Evolutionary conservation across 1,284 basidiomycete genomes (phyloP), one percentile per base, ranked within the genome.

Genomic region (Rhizoctonia solani): DNA sequence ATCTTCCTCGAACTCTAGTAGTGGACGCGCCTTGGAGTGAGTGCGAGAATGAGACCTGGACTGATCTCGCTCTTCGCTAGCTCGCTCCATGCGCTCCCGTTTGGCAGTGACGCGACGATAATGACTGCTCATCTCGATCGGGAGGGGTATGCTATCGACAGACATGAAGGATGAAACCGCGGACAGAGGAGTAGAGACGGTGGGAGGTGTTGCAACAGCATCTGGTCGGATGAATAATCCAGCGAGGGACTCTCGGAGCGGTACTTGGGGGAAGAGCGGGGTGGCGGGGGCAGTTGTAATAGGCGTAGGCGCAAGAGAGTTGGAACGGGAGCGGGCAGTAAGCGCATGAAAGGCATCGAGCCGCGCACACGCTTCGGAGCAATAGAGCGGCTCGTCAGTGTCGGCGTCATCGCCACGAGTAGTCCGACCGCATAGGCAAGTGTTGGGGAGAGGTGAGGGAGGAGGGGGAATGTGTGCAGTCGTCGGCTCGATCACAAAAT

Each of bases 401-500:
- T n/a, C n/a, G n/a, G n/a, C 16, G 30, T 61, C 58, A 25, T 47
- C 58, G 29, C 41, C 58, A 19, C 58, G 58, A n/a, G 58, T 61
- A 1, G 58, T 61, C 8, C 44, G 58, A 4, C 58, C 58, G 23
- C 58, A 61, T 11, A 61, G 58, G 41, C 58, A 61, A 27, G 58
- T 61, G 23, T 61, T 50, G 30, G 58, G 58, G 4, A 30, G 19
- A 21, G 46, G 55, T 5, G 55, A 59, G 6, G 55, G 55, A 3
- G 55, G 55, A 25, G 55, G 55, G 29, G 55, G 55, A 29, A 59
- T 29, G 27, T 59, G 55, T 41, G 42, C 30, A 29, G 58, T 50
- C n/a, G 58, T 61, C 6, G 58, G 58, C 58, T 61, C 58, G 47
- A 61, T 46, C 3, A 61, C 58, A 50, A 61, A 61, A 47, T 61